phyloP scores from a whole-genome alignment of 2,329 filamentous ascomycete genomes.

The Pyrenophora teres region DNA sequence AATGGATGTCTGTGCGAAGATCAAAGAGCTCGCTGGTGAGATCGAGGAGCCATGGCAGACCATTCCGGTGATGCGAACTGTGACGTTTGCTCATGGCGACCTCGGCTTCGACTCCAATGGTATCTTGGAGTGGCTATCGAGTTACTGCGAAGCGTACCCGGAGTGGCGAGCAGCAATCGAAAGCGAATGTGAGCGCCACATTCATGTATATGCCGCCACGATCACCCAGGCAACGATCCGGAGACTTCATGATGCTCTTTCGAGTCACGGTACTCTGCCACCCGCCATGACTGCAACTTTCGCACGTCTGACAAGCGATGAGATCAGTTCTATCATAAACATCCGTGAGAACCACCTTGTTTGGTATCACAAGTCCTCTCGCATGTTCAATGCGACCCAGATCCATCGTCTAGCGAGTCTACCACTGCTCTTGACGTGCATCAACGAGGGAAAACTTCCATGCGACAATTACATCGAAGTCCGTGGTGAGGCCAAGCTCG shows the following conservation, averaged over 20 bases:
- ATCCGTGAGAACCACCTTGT: conserved; percentile 9
- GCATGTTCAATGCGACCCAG: conserved; percentile 27
- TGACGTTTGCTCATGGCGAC: neutral
- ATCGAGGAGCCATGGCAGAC: conserved; percentile 22
- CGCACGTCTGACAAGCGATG: neutral
- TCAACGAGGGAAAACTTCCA: conserved; percentile 5
- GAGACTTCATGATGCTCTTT: conserved; percentile 10
- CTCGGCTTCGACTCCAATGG: conserved; percentile 1
- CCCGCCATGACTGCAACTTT: conserved; percentile 8
- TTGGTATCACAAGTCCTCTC: conserved; percentile 20
- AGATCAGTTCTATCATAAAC: neutral
- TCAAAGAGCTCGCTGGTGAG: conserved; percentile 14
- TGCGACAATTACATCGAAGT: conserved; percentile 26
- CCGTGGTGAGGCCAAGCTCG: conserved; percentile 21
- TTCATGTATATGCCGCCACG: neutral
- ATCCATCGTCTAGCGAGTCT: conserved; percentile 17
- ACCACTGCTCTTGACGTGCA: neutral
- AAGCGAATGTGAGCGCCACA: conserved; percentile 1
- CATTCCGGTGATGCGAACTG: conserved; percentile 9
- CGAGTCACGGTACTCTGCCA: conserved; percentile 7
- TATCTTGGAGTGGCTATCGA: conserved; percentile 16
- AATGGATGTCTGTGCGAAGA: conserved; percentile 15
- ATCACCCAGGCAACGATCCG: conserved; percentile 1
- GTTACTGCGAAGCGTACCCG: conserved; percentile 14
- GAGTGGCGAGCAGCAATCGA: conserved; percentile 11